Percentiles rank a stretch among this genome's conserved stretches.
phyloP scores from a whole-genome alignment of 805 yeast genomes.

The Saturnispora bothae region DNA sequence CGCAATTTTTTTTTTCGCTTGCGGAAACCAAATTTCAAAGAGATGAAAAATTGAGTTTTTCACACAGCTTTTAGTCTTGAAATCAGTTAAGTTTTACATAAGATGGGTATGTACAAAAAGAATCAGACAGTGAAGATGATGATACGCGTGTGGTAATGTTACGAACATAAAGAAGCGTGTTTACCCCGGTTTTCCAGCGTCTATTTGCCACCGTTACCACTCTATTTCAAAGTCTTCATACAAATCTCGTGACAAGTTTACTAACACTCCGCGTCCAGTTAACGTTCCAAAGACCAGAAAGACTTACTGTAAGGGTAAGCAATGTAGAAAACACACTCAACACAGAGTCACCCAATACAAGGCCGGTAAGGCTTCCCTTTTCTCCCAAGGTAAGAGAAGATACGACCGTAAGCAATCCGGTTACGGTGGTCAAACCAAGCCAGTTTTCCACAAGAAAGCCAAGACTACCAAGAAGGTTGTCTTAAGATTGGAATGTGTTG shows the following conservation, averaged over 20 bases:
- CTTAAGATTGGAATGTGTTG: conserved; percentile 97
- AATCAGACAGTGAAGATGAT: too few relatives aligned
- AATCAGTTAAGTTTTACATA: conserved; percentile 1
- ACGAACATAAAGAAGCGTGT: too few relatives aligned
- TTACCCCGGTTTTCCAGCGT: too few relatives aligned
- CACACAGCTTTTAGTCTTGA: background rate
- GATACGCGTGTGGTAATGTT: too few relatives aligned
- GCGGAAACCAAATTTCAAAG: background rate
- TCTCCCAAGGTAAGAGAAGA: conserved; percentile 99
- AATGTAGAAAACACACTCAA: conserved; percentile 99
- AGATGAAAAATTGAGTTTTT: background rate
- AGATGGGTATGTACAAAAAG: conserved; percentile 8
- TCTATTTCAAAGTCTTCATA: too few relatives aligned
- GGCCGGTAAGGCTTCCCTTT: conserved; percentile 99
- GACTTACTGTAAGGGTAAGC: conserved; percentile 99
- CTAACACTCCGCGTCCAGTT: conserved; percentile 41
- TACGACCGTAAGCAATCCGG: conserved; percentile 99
- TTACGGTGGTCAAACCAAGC: conserved; percentile 99
- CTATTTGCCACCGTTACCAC: too few relatives aligned
- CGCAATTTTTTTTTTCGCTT: too few relatives aligned
- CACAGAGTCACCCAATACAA: conserved; percentile 99
- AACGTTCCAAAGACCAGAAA: conserved; percentile 99
- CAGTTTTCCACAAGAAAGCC: conserved; percentile 99
- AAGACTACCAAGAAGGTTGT: conserved; percentile 99
- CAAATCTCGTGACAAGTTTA: too few relatives aligned